Evolutionary conservation across 2,329 filamentous ascomycete genomes (phyloP), one percentile per base, ranked within the genome.

Genomic region (Aspergillus clavatus): DNA sequence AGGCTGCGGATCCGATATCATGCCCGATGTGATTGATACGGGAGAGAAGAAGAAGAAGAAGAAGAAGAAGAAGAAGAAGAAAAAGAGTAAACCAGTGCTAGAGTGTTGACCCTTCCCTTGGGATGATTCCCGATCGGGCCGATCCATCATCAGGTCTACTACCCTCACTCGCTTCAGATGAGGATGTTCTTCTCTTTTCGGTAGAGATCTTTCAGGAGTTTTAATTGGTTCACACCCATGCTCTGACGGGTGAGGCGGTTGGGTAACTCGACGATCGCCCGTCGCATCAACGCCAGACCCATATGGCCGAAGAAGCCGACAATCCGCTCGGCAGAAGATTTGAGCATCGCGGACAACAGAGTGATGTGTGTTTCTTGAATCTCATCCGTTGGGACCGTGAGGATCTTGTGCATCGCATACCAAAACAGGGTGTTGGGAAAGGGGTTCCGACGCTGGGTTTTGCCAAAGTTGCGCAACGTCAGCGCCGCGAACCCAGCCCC

Each of bases 401-500:
- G 72, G 28, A 97, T 87, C 35, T 76, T 76, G 0, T 88, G 81
- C 45, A 97, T 72, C 0, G 85, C 78, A 28, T 75, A 77, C 93
- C 93, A 98, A 72, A 93, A 97, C 45, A 90, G 77, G 0, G 76
- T 77, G 39, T 86, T 87, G 3, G 84, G 89, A 68, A 81, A 93
- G 0, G 84, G 89, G 55, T 90, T 90, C 37, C 72, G 74, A 52
- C 82, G 82, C 29, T 75, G 73, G 1, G 83, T 80, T 52, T 80
- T 84, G 51, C 80, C 80, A 61, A 94, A 95, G 63, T 94, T 88
- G 38, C 91, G 83, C 7, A 96, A 74, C 1, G 88, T 82, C 28
- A 97, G 76, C 1, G 90, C 82, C 0, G 89, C 87, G 61, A 86
- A 98, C 0, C 91, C 91, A 3, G 86, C 84, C 1, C 83, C 89